phyloP scores from a whole-genome alignment of 768 basidiomycete genomes.

The Tylopilus vinaceipallidus region DNA sequence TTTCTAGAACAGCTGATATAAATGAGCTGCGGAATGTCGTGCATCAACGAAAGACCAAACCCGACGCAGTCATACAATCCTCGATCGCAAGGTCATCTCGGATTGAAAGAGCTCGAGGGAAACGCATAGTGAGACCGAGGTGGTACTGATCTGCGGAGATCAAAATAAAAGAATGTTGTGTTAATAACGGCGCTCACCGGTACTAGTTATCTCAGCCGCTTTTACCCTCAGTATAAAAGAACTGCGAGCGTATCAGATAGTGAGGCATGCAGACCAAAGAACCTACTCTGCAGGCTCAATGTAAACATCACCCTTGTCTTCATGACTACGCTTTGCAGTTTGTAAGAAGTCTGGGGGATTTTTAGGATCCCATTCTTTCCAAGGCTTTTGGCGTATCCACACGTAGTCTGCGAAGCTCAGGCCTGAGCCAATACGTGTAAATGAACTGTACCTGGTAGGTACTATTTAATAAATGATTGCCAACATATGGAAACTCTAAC shows the following conservation, averaged over 20 bases:
- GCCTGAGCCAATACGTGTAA: conserved; percentile 90
- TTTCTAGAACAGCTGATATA: conserved; percentile 54
- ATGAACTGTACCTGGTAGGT: conserved; percentile 68
- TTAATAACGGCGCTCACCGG: conserved; percentile 48
- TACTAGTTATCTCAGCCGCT: conserved; percentile 82
- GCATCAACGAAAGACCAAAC: conserved; percentile 34
- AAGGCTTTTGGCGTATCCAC: conserved; percentile 79
- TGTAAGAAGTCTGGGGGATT: conserved; percentile 68
- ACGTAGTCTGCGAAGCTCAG: conserved; percentile 83
- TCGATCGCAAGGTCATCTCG: conserved; percentile 72
- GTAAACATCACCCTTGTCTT: conserved; percentile 90
- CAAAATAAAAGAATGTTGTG: not conserved
- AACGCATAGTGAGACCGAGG: conserved; percentile 87
- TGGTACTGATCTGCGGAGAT: conserved; percentile 68
- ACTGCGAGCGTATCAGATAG: conserved; percentile 38
- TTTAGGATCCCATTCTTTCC: conserved; percentile 78
- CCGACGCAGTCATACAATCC: conserved; percentile 72
- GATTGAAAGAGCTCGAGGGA: conserved; percentile 81
- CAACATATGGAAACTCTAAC: conserved; percentile 36
- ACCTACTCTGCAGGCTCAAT: conserved; percentile 84
- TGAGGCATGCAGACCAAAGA: not conserved
- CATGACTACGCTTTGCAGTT: conserved; percentile 56
- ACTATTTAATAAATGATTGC: not conserved
- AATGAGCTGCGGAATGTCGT: not conserved
- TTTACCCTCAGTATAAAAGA: conserved; percentile 94